Percentiles rank a stretch among this genome's conserved stretches.
Conservation (phyloP, 2,329 filamentous ascomycete genomes). For the Thielaviopsis punctulata region DNA sequence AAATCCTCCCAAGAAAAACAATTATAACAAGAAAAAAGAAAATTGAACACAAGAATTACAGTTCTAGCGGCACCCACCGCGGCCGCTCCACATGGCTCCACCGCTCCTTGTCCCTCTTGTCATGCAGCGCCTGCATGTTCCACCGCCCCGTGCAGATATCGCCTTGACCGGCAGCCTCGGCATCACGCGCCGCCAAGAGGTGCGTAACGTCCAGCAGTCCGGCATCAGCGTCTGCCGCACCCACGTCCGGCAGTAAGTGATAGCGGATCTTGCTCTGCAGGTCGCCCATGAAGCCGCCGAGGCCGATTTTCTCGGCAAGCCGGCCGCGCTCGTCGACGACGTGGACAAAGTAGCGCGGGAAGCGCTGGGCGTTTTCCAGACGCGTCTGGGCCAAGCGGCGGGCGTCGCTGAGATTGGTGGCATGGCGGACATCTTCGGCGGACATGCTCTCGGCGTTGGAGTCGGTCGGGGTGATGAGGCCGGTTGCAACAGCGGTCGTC, state of each 20-base stretch:
- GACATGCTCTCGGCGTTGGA: background rate
- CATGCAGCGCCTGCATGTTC: conserved; percentile 24
- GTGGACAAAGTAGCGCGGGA: conserved; percentile 40
- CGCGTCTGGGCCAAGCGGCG: conserved; percentile 49
- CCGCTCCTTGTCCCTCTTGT: conserved; percentile 29
- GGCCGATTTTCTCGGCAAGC: conserved; percentile 32
- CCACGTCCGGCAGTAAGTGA: conserved; percentile 37
- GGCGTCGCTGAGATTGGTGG: conserved; percentile 30
- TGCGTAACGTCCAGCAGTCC: conserved; percentile 36
- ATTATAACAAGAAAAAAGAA: background rate
- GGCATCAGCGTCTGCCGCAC: conserved; percentile 37
- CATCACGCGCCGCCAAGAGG: conserved; percentile 30
- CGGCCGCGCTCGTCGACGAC: conserved; percentile 36
- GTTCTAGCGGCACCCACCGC: conserved; percentile 22
- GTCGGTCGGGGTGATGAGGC: conserved; percentile 16
- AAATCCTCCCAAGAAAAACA: background rate
- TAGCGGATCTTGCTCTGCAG: conserved; percentile 43
- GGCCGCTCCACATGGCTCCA: conserved; percentile 35
- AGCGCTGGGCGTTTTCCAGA: conserved; percentile 37
- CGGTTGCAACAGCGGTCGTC: background rate
- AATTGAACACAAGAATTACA: too few species aligned
- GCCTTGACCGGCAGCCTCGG: conserved; percentile 22
- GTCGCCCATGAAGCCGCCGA: conserved; percentile 46
- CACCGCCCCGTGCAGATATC: conserved; percentile 30
- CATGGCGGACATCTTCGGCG: conserved; percentile 16